These are phyloP conservation scores for Alopecurus myosuroides DNA, from an alignment of 176 grass and related monocot species.

Conservation along the genomic window DNA sequence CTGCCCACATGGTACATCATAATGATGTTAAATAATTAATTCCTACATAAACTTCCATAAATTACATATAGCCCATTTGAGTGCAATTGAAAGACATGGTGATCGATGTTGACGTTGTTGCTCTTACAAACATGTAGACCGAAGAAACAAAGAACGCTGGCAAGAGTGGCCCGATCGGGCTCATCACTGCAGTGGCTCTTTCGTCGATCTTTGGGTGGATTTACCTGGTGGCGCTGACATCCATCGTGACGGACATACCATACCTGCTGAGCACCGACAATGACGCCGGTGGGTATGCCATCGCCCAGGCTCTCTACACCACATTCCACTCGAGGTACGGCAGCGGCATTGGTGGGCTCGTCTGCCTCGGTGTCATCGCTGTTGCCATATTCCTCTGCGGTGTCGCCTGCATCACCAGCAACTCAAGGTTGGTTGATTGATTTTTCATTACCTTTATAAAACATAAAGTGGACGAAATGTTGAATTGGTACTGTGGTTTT, in stretches of 20 bases:
- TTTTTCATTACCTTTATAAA: not conserved
- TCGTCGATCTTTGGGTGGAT: conserved; percentile 50
- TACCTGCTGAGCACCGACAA: conserved; percentile 46
- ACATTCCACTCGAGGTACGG: conserved; percentile 44
- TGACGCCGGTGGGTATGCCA: conserved; percentile 67
- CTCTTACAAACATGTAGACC: conserved; percentile 9
- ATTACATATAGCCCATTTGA: not conserved
- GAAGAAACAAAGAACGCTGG: conserved; percentile 81
- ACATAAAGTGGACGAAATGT: not conserved
- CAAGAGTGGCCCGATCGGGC: conserved; percentile 45
- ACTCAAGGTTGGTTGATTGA: not conserved
- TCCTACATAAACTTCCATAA: not conserved
- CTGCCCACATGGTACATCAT: conserved; percentile 64
- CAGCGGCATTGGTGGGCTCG: conserved; percentile 41
- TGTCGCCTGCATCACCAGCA: conserved; percentile 40
- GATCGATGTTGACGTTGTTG: not conserved
- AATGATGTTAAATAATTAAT: not conserved
- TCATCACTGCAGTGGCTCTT: conserved; percentile 44
- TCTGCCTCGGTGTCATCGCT: conserved; percentile 48
- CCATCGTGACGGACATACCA: conserved; percentile 36
- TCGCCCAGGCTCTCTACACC: conserved; percentile 53
- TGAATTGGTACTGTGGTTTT: not conserved
- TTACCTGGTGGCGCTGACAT: conserved; percentile 49
- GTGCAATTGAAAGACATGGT: not conserved
- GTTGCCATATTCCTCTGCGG: conserved; percentile 56